These are phyloP conservation scores for Metschnikowia santaceciliae DNA, from an alignment of 805 yeast genomes.

Conservation along the genomic window DNA sequence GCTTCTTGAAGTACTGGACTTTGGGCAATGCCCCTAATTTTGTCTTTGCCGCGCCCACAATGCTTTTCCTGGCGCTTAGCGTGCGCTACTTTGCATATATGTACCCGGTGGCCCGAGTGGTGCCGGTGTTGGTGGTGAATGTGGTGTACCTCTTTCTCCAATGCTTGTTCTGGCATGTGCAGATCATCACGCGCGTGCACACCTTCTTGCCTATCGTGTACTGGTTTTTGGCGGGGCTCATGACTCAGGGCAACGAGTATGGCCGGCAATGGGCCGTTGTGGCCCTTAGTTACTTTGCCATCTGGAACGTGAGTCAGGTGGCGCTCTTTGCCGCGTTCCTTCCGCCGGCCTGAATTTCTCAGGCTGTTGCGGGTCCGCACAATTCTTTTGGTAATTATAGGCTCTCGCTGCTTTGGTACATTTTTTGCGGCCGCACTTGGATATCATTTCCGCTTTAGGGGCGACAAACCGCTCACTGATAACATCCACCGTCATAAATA, in stretches of 20 bases:
- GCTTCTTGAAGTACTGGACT: conserved; percentile 83
- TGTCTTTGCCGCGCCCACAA: conserved; percentile 65
- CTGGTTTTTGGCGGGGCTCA: conserved; percentile 57
- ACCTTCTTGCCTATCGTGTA: conserved; percentile 72
- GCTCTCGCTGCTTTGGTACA: neutral
- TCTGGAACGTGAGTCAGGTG: conserved; percentile 70
- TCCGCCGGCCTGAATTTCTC: conserved; percentile 74
- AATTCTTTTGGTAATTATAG: neutral
- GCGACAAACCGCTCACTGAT: conserved; percentile 6
- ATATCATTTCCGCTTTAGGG: conserved; percentile 3
- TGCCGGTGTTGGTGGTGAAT: conserved; percentile 43
- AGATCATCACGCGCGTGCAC: conserved; percentile 75
- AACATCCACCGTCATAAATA: conserved; percentile 8
- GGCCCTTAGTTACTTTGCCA: conserved; percentile 38
- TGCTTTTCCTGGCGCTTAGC: conserved; percentile 43
- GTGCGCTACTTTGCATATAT: conserved; percentile 32
- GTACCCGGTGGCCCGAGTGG: conserved; percentile 30
- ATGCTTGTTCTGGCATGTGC: conserved; percentile 71
- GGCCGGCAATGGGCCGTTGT: conserved; percentile 12
- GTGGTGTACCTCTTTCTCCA: conserved; percentile 47
- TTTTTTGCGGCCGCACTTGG: conserved; percentile 3
- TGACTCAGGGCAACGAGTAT: conserved; percentile 18
- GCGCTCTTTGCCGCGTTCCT: conserved; percentile 74
- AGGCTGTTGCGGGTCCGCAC: neutral
- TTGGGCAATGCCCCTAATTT: conserved; percentile 79